Evolutionary conservation across 2,329 filamentous ascomycete genomes (phyloP), one percentile per base, ranked within the genome.

Genomic region (Macrophomina tecta): DNA sequence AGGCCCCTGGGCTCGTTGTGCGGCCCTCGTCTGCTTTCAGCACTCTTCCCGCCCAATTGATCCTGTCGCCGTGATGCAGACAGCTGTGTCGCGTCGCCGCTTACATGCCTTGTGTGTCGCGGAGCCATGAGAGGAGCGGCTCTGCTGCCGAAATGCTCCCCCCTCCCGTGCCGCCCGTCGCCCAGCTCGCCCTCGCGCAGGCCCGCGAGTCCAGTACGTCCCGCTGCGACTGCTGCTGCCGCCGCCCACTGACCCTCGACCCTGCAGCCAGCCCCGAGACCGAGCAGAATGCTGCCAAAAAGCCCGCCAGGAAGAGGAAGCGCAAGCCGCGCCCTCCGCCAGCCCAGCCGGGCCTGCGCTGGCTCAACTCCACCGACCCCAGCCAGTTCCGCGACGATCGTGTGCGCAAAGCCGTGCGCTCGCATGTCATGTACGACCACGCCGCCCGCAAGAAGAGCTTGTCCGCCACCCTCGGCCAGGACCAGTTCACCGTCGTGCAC

Each of bases 381-480:
- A 61, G 56, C 38, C 56, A 61, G 56, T 61, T 61, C 16, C 38
- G 56, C 6, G 40, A 46, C 12, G 56, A 45, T 7, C 40, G 56
- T 16, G 56, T 61, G 12, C 56, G 56, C 40, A 61, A 61, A n/a
- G 40, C 56, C 28, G 56, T 61, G 40, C 56, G 56, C 40, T 61
- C 56, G 23, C 56, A 61, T 48, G 56, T 61, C 28, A 61, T 61
- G 56, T 61, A 61, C 40, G 56, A 61, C 30, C 56, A 61, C 23
- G 56, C 56, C 23, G 56, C 56, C 40, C 56, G 56, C 4, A 61
- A 61, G 40, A 61, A 61, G 40, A 46, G 23, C 38, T 34, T 23
- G 40, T 11, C 23, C 23, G 23, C 40, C 40, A 9, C 16, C 8
- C 40, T n/a, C 28, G 8, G n/a, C 6, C 40, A 16, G 23, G 55